A percentile compares a stretch with the other conserved stretches of the same genome.
Evolutionary conservation across 352 stramenopile genomes (phyloP).

Genomic region (Pythium biforme): DNA sequence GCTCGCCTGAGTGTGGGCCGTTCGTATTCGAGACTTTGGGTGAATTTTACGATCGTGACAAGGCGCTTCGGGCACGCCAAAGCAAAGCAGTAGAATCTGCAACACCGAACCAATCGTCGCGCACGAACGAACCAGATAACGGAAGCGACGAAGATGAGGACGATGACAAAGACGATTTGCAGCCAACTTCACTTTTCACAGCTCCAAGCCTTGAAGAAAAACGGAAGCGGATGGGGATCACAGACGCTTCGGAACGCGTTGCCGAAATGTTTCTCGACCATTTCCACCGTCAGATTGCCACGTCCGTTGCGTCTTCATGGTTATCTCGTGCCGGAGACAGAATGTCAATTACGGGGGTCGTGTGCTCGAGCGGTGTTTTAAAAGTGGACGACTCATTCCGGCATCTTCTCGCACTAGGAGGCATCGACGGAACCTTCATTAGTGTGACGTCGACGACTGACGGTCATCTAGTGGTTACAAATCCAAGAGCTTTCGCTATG

Average conservation of each 20-base stretch:
- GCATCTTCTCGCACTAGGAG: neutral
- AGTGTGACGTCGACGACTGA: conserved; percentile 10
- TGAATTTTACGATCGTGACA: conserved; percentile 28
- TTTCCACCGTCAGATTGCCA: conserved; percentile 19
- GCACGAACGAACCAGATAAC: neutral
- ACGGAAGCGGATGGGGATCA: conserved; percentile 19
- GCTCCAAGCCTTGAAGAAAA: conserved; percentile 23
- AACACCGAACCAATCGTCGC: neutral
- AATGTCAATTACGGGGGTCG: conserved; percentile 11
- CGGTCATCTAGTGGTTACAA: conserved; percentile 18
- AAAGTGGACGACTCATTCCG: conserved; percentile 6
- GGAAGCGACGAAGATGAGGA: conserved; percentile 7
- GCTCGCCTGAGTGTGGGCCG: conserved; percentile 22
- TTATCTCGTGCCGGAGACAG: neutral
- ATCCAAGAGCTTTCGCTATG: conserved; percentile 6
- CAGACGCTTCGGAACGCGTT: conserved; percentile 16
- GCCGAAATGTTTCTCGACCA: conserved; percentile 24
- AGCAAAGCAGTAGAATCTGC: neutral
- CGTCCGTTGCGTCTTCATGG: neutral
- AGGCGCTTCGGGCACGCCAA: neutral
- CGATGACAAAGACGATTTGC: conserved; percentile 12
- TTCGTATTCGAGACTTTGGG: conserved; percentile 30
- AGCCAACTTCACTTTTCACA: conserved; percentile 2
- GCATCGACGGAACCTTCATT: neutral
- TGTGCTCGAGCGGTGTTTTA: conserved; percentile 12